Evolutionary conservation across 1,139 yeast species (phyloP).

Genomic region (Pichia sp.): DNA sequence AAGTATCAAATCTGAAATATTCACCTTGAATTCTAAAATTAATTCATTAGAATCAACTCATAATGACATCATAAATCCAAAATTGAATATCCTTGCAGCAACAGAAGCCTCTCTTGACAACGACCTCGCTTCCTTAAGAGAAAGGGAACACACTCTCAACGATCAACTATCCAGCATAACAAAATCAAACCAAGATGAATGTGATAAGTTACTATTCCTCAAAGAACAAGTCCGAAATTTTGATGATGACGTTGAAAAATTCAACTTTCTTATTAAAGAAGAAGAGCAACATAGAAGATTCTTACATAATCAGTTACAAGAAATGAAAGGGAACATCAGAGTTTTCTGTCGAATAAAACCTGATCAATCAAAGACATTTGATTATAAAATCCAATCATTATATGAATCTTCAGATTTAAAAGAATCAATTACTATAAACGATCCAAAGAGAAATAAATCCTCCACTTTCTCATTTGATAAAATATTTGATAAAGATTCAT

Average conservation of each 20-base stretch:
- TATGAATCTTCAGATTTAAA: conserved; percentile 40
- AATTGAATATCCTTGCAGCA: too few relatives aligned
- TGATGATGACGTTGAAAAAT: background rate
- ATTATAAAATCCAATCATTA: conserved; percentile 18
- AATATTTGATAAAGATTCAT: conserved; percentile 51
- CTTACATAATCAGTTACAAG: conserved; percentile 73
- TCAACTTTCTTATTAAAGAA: conserved; percentile 1
- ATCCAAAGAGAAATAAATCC: conserved; percentile 19
- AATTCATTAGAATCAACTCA: background rate
- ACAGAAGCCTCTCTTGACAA: too few relatives aligned
- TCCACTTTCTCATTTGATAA: conserved; percentile 68
- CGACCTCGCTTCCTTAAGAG: background rate
- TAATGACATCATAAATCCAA: background rate
- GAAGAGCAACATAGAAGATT: conserved; percentile 56
- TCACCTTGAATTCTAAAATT: background rate
- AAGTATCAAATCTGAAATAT: background rate
- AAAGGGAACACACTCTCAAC: conserved; percentile 19
- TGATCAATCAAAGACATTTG: conserved; percentile 9
- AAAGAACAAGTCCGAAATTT: conserved; percentile 9
- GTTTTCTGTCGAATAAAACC: conserved; percentile 89
- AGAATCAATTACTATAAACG: conserved; percentile 38
- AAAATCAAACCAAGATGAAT: conserved; percentile 10
- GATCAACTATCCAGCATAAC: conserved; percentile 4
- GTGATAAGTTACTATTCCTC: conserved; percentile 7
- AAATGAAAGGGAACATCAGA: conserved; percentile 83